Conservation (phyloP, 768 basidiomycete species). For the Boletales sp. region DNA sequence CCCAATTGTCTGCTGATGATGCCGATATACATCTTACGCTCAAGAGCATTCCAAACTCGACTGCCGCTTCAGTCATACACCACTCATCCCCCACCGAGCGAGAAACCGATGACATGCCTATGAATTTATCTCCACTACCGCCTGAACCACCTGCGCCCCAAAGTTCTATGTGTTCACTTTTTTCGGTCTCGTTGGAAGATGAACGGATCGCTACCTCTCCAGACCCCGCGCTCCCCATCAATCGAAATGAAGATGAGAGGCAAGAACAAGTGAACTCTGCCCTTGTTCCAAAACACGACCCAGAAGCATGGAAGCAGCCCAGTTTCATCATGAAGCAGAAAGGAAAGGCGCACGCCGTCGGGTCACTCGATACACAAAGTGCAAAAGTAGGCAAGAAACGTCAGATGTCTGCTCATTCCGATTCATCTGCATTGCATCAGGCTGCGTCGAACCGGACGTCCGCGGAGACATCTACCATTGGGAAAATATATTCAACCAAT, state of each 20-base stretch:
- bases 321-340: constrained; percentile 28
- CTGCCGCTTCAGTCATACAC: neutral
- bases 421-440: constrained; percentile 14
- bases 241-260: neutral
- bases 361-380: constrained; percentile 2
- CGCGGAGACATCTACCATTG: neutral
- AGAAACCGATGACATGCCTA: neutral
- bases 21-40: constrained; percentile 1
- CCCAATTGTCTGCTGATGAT: constrained; percentile 5
- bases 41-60: neutral
- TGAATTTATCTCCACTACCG: neutral
- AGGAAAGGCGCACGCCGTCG: constrained; percentile 10
- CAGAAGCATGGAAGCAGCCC: constrained; percentile 29
- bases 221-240: neutral
- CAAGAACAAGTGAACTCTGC: neutral
- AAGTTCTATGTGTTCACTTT: constrained; percentile 24
- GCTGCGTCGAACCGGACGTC: neutral
- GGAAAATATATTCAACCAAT: constrained; percentile 1
- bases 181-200: constrained; percentile 15
- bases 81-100: neutral
- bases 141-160: neutral
- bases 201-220: neutral
- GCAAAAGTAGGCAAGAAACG: constrained; percentile 14
- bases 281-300: constrained; percentile 18
- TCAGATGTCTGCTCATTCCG: constrained; percentile 1